Conservation (phyloP, 139 green algal genomes). For the Tetradesmus lagerheimii region DNA sequence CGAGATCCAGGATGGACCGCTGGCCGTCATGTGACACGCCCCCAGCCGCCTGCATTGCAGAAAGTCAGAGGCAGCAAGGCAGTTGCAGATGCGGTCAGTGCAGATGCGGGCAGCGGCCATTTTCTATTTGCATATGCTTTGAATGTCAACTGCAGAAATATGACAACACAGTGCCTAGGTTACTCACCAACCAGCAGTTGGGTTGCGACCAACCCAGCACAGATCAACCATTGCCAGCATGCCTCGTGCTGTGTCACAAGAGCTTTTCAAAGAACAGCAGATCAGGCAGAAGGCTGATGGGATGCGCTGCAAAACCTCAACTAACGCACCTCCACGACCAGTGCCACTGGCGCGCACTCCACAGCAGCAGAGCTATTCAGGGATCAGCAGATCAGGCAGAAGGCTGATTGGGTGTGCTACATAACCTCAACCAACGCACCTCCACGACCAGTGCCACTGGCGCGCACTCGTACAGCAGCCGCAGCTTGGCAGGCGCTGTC, state of each 20-base stretch:
- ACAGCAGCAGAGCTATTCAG: background rate
- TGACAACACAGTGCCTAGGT: too few relatives aligned
- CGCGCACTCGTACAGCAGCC: slow-evolving; percentile 88
- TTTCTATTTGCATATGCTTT: too few relatives aligned
- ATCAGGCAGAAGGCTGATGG: background rate
- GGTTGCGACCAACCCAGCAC: too few relatives aligned
- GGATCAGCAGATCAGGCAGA: background rate
- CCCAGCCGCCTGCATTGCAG: slow-evolving; percentile 70
- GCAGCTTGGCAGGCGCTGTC: slow-evolving; percentile 80
- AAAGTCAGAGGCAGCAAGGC: background rate
- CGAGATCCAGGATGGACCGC: slow-evolving; percentile 62
- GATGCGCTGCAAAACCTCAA: background rate
- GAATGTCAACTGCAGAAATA: too few relatives aligned
- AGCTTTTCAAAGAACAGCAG: too few relatives aligned
- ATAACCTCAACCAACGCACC: slow-evolving; percentile 43
- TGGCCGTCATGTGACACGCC: slow-evolving; percentile 64
- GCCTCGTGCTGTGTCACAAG: too few relatives aligned
- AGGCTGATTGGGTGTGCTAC: background rate
- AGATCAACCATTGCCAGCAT: too few relatives aligned
- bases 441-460: slow-evolving; percentile 84
- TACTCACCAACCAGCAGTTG: too few relatives aligned
- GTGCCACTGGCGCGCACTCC: slow-evolving; percentile 77
- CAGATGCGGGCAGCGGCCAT: too few relatives aligned
- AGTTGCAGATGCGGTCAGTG: too few relatives aligned
- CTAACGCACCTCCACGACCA: slow-evolving; percentile 70